A percentile compares a stretch with the other conserved stretches of the same genome.
These are phyloP conservation scores for Pyracantha coccinea DNA, from an alignment of 331 rosid species.

Conservation along the genomic window DNA sequence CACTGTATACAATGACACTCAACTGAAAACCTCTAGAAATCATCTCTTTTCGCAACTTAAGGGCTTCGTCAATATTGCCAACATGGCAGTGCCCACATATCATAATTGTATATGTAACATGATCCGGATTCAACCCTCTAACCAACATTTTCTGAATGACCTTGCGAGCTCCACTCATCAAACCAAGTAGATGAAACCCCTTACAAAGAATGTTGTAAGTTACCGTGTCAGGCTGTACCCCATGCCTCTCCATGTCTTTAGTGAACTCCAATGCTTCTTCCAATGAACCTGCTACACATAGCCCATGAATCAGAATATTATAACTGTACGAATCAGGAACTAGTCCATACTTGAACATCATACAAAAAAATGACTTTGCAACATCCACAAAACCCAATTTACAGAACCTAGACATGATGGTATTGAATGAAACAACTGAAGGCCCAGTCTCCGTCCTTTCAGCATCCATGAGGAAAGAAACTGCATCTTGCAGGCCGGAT, in stretches of 20 bases:
- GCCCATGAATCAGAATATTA: constrained; percentile 51
- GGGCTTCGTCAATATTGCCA: constrained; percentile 40
- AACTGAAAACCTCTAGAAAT: constrained; percentile 33
- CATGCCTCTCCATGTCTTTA: constrained; percentile 47
- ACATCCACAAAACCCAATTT: constrained; percentile 37
- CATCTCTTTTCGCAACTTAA: constrained; percentile 35
- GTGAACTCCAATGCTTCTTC: constrained; percentile 41
- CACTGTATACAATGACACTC: constrained; percentile 29
- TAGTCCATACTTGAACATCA: constrained; percentile 42
- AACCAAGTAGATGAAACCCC: constrained; percentile 46
- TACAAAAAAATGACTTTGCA: constrained; percentile 33
- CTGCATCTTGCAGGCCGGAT: constrained; percentile 33
- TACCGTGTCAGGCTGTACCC: constrained; percentile 28
- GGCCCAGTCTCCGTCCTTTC: constrained; percentile 14
- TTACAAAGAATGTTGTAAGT: constrained; percentile 43
- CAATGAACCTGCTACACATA: constrained; percentile 48
- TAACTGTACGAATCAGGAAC: constrained; percentile 47
- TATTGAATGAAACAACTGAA: constrained; percentile 41
- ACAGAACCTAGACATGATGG: constrained; percentile 37
- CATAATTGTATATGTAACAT: constrained; percentile 34
- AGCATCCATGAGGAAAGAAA: constrained; percentile 22
- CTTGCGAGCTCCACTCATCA: constrained; percentile 31
- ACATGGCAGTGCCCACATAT: constrained; percentile 41
- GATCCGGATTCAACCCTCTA: constrained; percentile 34
- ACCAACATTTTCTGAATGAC: constrained; percentile 33